A percentile compares a stretch with the other conserved stretches of the same genome.
Conservation (phyloP, 1,284 basidiomycete genomes). For the Ceratobasidium sp. region DNA sequence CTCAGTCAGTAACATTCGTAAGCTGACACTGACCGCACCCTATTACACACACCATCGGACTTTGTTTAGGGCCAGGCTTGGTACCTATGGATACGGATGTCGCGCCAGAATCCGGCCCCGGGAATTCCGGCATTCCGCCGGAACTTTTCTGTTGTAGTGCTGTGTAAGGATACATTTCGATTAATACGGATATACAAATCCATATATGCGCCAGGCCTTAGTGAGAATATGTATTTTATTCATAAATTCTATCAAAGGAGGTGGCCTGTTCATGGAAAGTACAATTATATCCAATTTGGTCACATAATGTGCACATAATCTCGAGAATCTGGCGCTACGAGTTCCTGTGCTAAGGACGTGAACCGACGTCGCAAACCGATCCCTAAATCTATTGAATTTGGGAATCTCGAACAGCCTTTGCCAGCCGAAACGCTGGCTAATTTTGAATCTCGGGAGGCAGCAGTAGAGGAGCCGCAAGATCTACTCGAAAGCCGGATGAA, state of each 20-base stretch:
- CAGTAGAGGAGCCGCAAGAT: not conserved
- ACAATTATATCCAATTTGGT: not conserved
- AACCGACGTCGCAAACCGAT: not conserved
- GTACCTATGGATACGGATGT: no score
- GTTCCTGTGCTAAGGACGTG: not conserved
- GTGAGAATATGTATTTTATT: not conserved
- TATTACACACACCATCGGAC: no score
- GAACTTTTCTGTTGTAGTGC: no score
- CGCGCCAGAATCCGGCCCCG: no score
- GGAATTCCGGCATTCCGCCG: no score
- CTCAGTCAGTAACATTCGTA: no score
- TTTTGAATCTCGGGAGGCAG: not conserved
- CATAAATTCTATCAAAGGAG: not conserved
- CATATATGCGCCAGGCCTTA: no score
- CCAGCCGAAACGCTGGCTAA: not conserved
- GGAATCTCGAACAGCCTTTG: not conserved
- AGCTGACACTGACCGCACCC: no score
- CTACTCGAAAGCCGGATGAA: not conserved
- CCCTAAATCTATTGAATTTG: not conserved
- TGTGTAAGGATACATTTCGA: no score
- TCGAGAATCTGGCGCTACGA: not conserved
- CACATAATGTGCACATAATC: not conserved
- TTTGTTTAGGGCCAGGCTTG: no score
- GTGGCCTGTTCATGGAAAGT: no score
- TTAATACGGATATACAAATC: no score